Evolutionary conservation across 2,329 filamentous ascomycete genomes (phyloP).

Genomic region (Aureobasidium musti): DNA sequence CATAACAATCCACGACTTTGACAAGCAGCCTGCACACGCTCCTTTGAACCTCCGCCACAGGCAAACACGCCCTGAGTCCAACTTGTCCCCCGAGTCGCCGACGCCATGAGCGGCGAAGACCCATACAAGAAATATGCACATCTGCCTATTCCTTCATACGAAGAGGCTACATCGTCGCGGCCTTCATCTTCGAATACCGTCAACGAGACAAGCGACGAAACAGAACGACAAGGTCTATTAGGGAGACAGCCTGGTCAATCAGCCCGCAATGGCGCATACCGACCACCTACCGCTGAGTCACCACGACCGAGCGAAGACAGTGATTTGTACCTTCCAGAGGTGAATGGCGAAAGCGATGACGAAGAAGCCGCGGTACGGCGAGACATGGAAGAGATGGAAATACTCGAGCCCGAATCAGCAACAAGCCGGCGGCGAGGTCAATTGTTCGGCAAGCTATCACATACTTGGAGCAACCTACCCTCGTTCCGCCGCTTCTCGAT

Average conservation of each 20-base stretch:
- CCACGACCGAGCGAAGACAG: conserved; percentile 63
- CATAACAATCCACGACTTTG: neutral
- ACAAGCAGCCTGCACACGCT: neutral
- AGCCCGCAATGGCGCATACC: conserved; percentile 61
- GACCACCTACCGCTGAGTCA: conserved; percentile 79
- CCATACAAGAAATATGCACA: conserved; percentile 37
- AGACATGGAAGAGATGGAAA: conserved; percentile 87
- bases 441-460: conserved; percentile 55
- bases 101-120: conserved; percentile 26
- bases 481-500: conserved; percentile 50
- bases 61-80: neutral
- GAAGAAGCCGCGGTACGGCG: conserved; percentile 63
- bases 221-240: conserved; percentile 76
- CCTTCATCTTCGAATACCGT: conserved; percentile 54
- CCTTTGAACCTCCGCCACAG: neutral
- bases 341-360: conserved; percentile 54
- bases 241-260: conserved; percentile 40
- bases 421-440: conserved; percentile 39
- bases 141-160: conserved; percentile 78
- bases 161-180: conserved; percentile 68
- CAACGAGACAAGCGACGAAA: conserved; percentile 66
- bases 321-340: conserved; percentile 55
- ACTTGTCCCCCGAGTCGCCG: neutral
- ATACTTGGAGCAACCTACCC: conserved; percentile 57
- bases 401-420: conserved; percentile 61